phyloP scores from a whole-genome alignment of 306 rosid genomes.

The Inga oerstediana region DNA sequence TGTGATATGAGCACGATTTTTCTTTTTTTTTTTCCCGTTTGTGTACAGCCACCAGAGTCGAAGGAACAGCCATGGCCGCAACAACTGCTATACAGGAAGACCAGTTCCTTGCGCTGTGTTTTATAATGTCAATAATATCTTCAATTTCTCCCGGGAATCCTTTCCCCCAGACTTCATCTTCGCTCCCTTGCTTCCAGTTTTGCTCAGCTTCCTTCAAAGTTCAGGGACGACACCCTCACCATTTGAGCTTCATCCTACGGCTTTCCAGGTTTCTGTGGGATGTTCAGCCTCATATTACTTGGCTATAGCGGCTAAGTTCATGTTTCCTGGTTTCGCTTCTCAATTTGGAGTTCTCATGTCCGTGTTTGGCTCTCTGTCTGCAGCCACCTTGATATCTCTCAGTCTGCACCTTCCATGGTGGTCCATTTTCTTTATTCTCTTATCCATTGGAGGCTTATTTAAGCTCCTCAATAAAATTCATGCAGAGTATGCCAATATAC shows the following conservation, averaged over 20 bases:
- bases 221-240: not conserved
- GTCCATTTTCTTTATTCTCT: not conserved
- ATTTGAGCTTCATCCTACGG: not conserved
- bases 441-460: not conserved
- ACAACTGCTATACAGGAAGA: not conserved
- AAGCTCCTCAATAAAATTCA: not conserved
- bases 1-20: too few relatives aligned
- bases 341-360: not conserved
- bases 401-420: not conserved
- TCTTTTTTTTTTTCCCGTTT: rapidly evolving
- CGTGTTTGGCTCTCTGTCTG: not conserved
- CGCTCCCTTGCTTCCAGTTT: not conserved
- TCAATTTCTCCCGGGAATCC: not conserved
- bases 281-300: not conserved
- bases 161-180: not conserved
- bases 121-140: not conserved
- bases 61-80: not conserved
- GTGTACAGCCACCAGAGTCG: not conserved
- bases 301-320: not conserved
- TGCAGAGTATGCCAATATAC: not conserved
- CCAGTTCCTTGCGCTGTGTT: too few relatives aligned
- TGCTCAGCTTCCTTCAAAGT: not conserved
- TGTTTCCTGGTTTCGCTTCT: not conserved
- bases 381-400: not conserved
- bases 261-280: not conserved